Percentiles rank a stretch among this genome's conserved stretches.
phyloP scores from a whole-genome alignment of 2,329 filamentous ascomycete species.

The Sarocladium oryzae region DNA sequence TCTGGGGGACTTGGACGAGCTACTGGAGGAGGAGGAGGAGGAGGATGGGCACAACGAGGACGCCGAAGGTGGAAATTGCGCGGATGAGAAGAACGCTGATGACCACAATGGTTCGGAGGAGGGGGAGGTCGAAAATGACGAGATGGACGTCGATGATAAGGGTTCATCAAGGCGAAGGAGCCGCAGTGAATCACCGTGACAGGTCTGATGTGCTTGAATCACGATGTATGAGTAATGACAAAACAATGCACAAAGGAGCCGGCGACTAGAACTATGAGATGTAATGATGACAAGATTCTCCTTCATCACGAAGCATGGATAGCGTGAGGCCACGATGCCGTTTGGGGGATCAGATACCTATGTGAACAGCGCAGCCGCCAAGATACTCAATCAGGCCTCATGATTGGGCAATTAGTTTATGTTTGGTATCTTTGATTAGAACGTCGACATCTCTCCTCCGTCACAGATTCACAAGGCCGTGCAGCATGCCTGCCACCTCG shows the following conservation, averaged over 20 bases:
- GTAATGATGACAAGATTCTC: too few relatives aligned
- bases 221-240: neutral
- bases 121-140: constrained; percentile 28
- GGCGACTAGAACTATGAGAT: neutral
- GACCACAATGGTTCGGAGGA: constrained; percentile 30
- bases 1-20: constrained; percentile 69
- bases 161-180: constrained; percentile 18
- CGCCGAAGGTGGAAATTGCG: constrained; percentile 38
- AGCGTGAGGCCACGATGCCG: too few relatives aligned
- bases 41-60: constrained; percentile 38
- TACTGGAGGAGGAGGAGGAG: constrained; percentile 56
- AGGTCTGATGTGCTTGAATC: neutral
- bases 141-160: constrained; percentile 34
- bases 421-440: too few relatives aligned
- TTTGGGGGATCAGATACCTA: too few relatives aligned
- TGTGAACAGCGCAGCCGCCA: too few relatives aligned
- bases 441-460: constrained; percentile 8
- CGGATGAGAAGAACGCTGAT: constrained; percentile 7
- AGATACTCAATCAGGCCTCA: too few relatives aligned
- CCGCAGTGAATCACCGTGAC: constrained; percentile 9
- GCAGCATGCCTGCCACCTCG: constrained; percentile 43
- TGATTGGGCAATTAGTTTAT: too few relatives aligned
- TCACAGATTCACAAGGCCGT: constrained; percentile 21
- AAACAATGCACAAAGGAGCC: neutral
- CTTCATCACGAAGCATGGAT: too few relatives aligned